Evolutionary conservation across 225 moss, liverwort and hornwort genomes (phyloP).

Genomic region (Pseudisothecium myosuroides): DNA sequence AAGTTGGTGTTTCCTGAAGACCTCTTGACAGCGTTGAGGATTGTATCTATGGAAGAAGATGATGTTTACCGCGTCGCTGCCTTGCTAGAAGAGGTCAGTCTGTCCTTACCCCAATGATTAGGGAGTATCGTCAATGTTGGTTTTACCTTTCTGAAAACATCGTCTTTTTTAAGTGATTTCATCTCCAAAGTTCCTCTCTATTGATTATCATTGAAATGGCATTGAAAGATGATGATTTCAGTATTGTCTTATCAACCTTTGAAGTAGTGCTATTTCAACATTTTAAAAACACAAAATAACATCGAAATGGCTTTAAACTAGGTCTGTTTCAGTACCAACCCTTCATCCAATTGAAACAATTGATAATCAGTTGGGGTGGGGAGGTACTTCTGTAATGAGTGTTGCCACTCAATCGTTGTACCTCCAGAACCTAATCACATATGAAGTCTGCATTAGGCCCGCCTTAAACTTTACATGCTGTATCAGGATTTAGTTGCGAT

Average conservation of each 20-base stretch:
- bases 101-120: not conserved
- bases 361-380: not conserved
- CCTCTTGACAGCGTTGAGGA: constrained; percentile 63
- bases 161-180: not conserved
- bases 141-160: not conserved
- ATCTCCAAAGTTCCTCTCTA: not conserved
- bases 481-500: not conserved
- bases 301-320: not conserved
- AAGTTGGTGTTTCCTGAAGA: constrained; percentile 86
- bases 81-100: constrained; percentile 66
- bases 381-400: not conserved
- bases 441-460: not conserved
- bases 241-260: not conserved
- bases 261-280: not conserved
- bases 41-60: constrained; percentile 68
- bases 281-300: not conserved
- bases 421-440: not conserved
- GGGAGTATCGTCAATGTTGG: not conserved
- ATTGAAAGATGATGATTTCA: not conserved
- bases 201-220: not conserved
- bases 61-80: constrained; percentile 37
- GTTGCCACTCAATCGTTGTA: not conserved
- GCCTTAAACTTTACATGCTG: not conserved
- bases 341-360: not conserved
- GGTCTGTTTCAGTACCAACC: not conserved